Evolutionary conservation across 2,329 filamentous ascomycete genomes (phyloP).

Genomic region (Fusarium clavum): DNA sequence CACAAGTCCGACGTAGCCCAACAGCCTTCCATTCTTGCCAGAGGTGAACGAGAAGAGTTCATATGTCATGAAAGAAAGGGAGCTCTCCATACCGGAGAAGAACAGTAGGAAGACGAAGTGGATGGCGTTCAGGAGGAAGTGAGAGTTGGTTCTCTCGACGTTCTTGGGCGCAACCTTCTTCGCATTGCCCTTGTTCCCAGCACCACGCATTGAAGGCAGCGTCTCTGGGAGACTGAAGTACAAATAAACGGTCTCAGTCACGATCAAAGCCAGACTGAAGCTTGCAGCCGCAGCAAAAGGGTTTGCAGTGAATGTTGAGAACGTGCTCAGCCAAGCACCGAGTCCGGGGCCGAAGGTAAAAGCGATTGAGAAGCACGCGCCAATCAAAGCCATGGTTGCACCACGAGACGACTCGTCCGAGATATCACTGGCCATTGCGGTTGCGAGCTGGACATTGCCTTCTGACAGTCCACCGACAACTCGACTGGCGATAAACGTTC

Average conservation of each 20-base stretch:
- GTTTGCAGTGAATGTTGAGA: slow-evolving; percentile 83
- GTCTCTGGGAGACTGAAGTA: slow-evolving; percentile 91
- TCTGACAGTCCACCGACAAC: slow-evolving; percentile 94
- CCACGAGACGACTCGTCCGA: slow-evolving; percentile 86
- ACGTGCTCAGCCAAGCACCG: slow-evolving; percentile 84
- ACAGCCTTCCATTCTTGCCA: slow-evolving; percentile 82
- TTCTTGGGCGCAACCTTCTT: slow-evolving; percentile 39
- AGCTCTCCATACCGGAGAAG: slow-evolving; percentile 98
- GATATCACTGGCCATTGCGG: slow-evolving; percentile 96
- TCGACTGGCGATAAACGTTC: slow-evolving; percentile 93
- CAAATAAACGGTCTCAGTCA: slow-evolving; percentile 88
- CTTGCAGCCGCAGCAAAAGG: slow-evolving; percentile 94
- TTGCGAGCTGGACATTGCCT: slow-evolving; percentile 95
- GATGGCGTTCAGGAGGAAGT: slow-evolving; percentile 81
- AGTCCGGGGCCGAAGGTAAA: slow-evolving; percentile 97
- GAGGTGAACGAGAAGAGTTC: slow-evolving; percentile 89
- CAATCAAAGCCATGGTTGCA: slow-evolving; percentile 94
- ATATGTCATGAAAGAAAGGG: slow-evolving; percentile 96
- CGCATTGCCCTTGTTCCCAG: slow-evolving; percentile 36
- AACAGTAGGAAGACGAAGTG: slow-evolving; percentile 95
- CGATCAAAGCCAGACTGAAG: slow-evolving; percentile 85
- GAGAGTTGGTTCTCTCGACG: slow-evolving; percentile 79
- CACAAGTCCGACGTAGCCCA: slow-evolving; percentile 91
- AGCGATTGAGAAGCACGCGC: slow-evolving; percentile 95
- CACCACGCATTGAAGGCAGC: slow-evolving; percentile 67